Evolutionary conservation across 108 stramenopile species (phyloP).

Genomic region (Cyclotella kingstonii): DNA sequence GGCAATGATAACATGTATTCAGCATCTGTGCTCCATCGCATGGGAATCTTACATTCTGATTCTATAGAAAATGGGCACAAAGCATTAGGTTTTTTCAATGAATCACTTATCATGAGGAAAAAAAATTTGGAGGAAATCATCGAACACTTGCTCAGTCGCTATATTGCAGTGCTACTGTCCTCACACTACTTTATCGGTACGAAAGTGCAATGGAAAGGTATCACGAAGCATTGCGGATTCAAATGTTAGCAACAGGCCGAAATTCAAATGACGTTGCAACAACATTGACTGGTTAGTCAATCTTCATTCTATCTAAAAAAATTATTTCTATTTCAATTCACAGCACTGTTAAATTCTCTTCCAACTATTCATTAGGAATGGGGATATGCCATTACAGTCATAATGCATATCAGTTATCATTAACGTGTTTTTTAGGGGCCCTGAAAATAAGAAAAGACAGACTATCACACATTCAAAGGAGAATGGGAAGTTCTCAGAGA

Average conservation of each 20-base stretch:
- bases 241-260: conserved; percentile 26
- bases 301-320: neutral
- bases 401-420: conserved; percentile 16
- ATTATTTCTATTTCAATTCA: neutral
- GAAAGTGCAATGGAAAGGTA: conserved; percentile 46
- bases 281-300: conserved; percentile 28
- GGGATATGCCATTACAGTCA: conserved; percentile 32
- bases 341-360: neutral
- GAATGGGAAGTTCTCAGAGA: conserved; percentile 1
- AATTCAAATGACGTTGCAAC: conserved; percentile 37
- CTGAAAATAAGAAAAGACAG: conserved; percentile 35
- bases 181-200: conserved; percentile 32
- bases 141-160: conserved; percentile 36
- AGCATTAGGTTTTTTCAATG: conserved; percentile 38
- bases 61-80: conserved; percentile 17
- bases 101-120: conserved; percentile 29
- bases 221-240: conserved; percentile 47
- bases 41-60: conserved; percentile 30
- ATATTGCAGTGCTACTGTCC: conserved; percentile 34
- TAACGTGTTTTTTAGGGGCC: conserved; percentile 42
- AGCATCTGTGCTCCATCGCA: conserved; percentile 37
- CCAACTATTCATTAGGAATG: conserved; percentile 20
- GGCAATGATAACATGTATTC: conserved; percentile 33
- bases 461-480: conserved; percentile 9
- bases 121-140: conserved; percentile 32